A percentile compares a stretch with the other conserved stretches of the same genome.
Evolutionary conservation across 352 stramenopile species (phyloP).

Genomic region (Globisporangium paddicum): DNA sequence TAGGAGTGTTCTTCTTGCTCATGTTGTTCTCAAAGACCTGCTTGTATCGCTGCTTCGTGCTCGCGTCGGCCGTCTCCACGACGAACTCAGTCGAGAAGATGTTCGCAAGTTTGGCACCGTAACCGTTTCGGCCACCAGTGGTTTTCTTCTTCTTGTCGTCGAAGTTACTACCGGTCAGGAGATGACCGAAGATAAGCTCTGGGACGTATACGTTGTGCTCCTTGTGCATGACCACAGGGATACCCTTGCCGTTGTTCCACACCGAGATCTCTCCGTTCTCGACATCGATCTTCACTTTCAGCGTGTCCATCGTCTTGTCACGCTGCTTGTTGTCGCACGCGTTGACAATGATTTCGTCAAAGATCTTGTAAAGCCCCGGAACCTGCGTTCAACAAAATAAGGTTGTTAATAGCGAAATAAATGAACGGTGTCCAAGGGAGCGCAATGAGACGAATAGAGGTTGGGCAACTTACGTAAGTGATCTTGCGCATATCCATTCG

Average conservation of each 20-base stretch:
- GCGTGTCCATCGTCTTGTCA: slow-evolving; percentile 92
- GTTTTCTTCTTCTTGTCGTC: slow-evolving; percentile 96
- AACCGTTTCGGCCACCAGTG: slow-evolving; percentile 95
- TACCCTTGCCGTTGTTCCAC: slow-evolving; percentile 97
- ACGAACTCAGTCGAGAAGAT: slow-evolving; percentile 99
- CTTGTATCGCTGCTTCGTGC: slow-evolving; percentile 92
- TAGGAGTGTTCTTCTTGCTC: slow-evolving; percentile 83
- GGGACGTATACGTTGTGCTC: slow-evolving; percentile 97
- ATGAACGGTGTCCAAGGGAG: neutral
- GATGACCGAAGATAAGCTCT: slow-evolving; percentile 97
- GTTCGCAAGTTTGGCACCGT: slow-evolving; percentile 99
- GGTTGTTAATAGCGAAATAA: neutral
- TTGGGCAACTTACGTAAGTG: slow-evolving; percentile 62
- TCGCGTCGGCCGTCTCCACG: slow-evolving; percentile 96
- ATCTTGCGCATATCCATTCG: slow-evolving; percentile 93
- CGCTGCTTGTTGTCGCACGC: slow-evolving; percentile 99
- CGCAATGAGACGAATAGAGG: neutral
- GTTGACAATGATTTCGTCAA: slow-evolving; percentile 99
- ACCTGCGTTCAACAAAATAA: slow-evolving; percentile 33
- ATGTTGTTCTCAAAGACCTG: slow-evolving; percentile 94
- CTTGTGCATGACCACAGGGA: slow-evolving; percentile 96
- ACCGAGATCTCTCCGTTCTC: slow-evolving; percentile 93
- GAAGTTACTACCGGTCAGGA: slow-evolving; percentile 98
- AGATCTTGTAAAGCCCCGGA: slow-evolving; percentile 98
- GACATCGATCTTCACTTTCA: slow-evolving; percentile 94